phyloP scores from a whole-genome alignment of 139 green algal genomes.

The Tetratostichococcus sp. region DNA sequence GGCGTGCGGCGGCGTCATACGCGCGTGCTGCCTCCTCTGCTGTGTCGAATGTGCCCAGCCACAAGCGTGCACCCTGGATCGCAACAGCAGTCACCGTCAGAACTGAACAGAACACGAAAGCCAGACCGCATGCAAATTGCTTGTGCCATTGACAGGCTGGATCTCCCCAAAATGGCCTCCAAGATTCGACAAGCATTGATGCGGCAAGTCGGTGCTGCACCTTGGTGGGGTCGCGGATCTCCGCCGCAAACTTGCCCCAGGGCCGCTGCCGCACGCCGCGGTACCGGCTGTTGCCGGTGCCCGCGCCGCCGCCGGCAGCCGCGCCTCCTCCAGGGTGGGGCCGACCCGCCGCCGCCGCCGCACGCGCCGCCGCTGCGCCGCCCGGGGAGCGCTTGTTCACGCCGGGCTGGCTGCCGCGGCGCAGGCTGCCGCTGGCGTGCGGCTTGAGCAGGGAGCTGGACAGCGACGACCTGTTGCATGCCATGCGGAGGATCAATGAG shows the following conservation, averaged over 20 bases:
- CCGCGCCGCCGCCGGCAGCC: background rate
- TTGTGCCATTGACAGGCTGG: no score
- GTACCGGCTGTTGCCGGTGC: constrained; percentile 40
- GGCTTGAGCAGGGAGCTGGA: background rate
- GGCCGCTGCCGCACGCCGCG: constrained; percentile 74
- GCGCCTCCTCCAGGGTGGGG: background rate
- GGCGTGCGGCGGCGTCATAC: constrained; percentile 77
- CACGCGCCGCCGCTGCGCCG: no score
- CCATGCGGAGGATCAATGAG: no score
- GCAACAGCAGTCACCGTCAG: constrained; percentile 21
- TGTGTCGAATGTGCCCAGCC: constrained; percentile 87
- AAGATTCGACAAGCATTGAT: no score
- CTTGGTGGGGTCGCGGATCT: constrained; percentile 69
- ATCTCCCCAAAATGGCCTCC: no score
- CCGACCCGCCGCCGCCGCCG: no score
- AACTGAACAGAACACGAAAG: background rate
- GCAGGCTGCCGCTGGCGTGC: background rate
- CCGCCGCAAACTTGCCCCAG: constrained; percentile 85
- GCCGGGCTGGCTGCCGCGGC: background rate
- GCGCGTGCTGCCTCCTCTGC: constrained; percentile 75
- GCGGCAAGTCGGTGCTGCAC: background rate
- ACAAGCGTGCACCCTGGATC: constrained; percentile 54
- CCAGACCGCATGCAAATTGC: constrained; percentile 38
- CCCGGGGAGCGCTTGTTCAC: background rate
- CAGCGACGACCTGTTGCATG: background rate